phyloP scores from a whole-genome alignment of 2,329 filamentous ascomycete genomes.

The Diplodia corticola region DNA sequence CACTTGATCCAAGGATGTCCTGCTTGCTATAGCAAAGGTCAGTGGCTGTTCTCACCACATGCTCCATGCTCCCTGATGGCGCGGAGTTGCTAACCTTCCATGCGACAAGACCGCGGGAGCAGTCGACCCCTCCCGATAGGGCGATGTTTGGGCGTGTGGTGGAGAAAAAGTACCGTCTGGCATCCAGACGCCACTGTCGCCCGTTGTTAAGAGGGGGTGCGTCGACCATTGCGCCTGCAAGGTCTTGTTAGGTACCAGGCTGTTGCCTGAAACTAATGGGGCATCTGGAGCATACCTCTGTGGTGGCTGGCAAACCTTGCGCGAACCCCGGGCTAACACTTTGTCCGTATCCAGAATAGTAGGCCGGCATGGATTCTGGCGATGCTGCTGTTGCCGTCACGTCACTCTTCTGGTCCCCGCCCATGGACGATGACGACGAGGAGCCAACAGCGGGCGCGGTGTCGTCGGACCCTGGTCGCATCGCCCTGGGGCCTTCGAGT shows the following conservation, averaged over 20 bases:
- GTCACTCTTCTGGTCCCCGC: constrained; percentile 12
- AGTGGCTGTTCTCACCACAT: neutral
- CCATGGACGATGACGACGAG: constrained; percentile 10
- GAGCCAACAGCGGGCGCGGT: constrained; percentile 2
- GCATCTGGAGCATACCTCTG: constrained; percentile 12
- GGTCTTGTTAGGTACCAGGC: neutral
- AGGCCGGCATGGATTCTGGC: constrained; percentile 12
- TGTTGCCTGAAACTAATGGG: neutral
- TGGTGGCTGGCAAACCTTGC: constrained; percentile 13
- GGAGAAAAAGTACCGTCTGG: constrained; percentile 20
- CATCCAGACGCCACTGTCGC: constrained; percentile 22
- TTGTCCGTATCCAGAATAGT: constrained; percentile 17
- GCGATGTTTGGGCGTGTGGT: constrained; percentile 4
- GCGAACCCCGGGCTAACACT: constrained; percentile 7
- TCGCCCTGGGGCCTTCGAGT: constrained; percentile 31
- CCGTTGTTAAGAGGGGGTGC: constrained; percentile 17
- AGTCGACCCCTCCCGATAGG: constrained; percentile 16
- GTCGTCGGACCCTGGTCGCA: neutral
- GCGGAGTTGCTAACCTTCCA: constrained; percentile 6
- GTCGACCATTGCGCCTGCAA: constrained; percentile 19
- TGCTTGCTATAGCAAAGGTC: constrained; percentile 10
- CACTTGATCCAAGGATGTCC: constrained; percentile 3
- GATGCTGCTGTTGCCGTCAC: constrained; percentile 6
- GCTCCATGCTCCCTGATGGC: neutral
- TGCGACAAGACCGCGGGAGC: constrained; percentile 17